phyloP scores from a whole-genome alignment of 78 protist genomes.

The Pirum gemmata region DNA sequence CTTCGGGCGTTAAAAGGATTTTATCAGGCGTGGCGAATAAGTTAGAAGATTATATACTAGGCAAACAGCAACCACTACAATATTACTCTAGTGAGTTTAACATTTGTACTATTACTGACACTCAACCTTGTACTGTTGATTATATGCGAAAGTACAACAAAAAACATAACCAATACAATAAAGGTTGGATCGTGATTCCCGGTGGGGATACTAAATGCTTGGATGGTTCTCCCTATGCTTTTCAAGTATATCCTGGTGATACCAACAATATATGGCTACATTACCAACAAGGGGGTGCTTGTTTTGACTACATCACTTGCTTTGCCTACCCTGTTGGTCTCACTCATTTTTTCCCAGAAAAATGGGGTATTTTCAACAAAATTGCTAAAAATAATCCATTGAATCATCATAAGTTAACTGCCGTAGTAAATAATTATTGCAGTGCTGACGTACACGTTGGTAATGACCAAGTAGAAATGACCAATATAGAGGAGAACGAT shows the following conservation, averaged over 20 bases:
- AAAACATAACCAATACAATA: too few relatives aligned
- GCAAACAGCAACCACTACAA: too few relatives aligned
- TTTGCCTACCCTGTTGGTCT: background rate
- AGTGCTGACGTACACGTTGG: constrained; percentile 4
- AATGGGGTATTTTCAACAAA: constrained; percentile 12
- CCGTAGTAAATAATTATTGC: constrained; percentile 22
- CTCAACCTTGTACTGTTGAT: too few relatives aligned
- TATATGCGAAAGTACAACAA: too few relatives aligned
- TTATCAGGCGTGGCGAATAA: too few relatives aligned
- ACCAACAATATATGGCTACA: constrained; percentile 17
- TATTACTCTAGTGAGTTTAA: too few relatives aligned
- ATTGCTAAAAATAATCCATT: background rate
- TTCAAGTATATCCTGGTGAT: constrained; percentile 2
- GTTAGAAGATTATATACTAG: too few relatives aligned
- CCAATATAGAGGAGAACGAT: too few relatives aligned
- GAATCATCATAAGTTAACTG: background rate
- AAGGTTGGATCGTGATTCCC: constrained; percentile 20
- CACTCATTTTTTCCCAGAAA: background rate
- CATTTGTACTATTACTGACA: too few relatives aligned
- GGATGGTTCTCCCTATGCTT: constrained; percentile 34
- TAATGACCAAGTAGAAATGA: background rate
- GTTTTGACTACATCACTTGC: constrained; percentile 6
- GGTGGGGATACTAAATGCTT: constrained; percentile 7
- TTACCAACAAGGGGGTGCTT: constrained; percentile 28
- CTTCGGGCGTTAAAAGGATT: too few relatives aligned